phyloP scores from a whole-genome alignment of 768 basidiomycete genomes.

The Calocybe indica region DNA sequence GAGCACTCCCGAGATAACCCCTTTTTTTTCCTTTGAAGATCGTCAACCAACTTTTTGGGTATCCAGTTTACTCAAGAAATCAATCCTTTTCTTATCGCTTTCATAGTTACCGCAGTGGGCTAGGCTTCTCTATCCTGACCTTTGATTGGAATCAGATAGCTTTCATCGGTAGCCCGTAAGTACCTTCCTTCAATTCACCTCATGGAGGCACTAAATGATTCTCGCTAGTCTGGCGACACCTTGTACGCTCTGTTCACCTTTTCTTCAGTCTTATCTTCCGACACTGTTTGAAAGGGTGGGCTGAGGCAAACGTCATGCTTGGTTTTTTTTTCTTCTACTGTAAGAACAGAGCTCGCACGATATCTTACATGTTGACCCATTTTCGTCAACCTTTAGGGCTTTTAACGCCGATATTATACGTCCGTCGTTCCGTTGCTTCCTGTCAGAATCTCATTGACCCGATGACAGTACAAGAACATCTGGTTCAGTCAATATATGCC shows the following conservation, averaged over 20 bases:
- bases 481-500: slow-evolving; percentile 58
- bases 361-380: not conserved
- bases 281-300: slow-evolving; percentile 50
- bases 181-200: slow-evolving; percentile 7
- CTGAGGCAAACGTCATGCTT: slow-evolving; percentile 60
- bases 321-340: slow-evolving; percentile 67
- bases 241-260: slow-evolving; percentile 24
- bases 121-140: slow-evolving; percentile 47
- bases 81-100: not conserved
- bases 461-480: slow-evolving; percentile 39
- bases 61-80: slow-evolving; percentile 1
- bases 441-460: slow-evolving; percentile 9
- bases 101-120: slow-evolving; percentile 33
- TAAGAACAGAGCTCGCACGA: slow-evolving; percentile 17
- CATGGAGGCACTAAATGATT: slow-evolving; percentile 5
- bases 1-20: not conserved
- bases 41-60: slow-evolving; percentile 58
- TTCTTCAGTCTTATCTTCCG: slow-evolving; percentile 7
- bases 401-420: slow-evolving; percentile 42
- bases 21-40: slow-evolving; percentile 22
- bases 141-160: slow-evolving; percentile 69
- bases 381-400: slow-evolving; percentile 28
- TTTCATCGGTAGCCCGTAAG: slow-evolving; percentile 60
- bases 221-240: slow-evolving; percentile 37
- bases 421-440: slow-evolving; percentile 15